phyloP scores from a whole-genome alignment of 1,284 basidiomycete genomes.

The Tremellales sp. region DNA sequence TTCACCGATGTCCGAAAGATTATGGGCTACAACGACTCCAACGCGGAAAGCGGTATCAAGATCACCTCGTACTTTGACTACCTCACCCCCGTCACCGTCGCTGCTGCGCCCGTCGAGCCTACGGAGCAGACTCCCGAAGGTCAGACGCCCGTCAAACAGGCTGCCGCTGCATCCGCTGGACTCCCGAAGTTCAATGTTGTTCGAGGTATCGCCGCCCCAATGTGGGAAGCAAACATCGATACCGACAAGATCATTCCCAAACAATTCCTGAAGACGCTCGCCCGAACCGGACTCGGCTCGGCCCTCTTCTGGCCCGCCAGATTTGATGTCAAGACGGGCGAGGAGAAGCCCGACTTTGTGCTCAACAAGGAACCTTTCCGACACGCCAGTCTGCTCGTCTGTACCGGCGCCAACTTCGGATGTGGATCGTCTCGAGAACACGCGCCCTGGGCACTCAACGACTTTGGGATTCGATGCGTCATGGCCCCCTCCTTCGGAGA shows the following conservation, averaged over 20 bases:
- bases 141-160: constrained; percentile 52
- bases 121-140: constrained; percentile 43
- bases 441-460: constrained; percentile 93
- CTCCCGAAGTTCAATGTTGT: constrained; percentile 74
- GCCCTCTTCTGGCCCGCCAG: constrained; percentile 83
- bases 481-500: constrained; percentile 94
- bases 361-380: constrained; percentile 82
- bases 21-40: constrained; percentile 54
- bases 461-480: constrained; percentile 89
- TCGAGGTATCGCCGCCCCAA: constrained; percentile 80
- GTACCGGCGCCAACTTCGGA: constrained; percentile 88
- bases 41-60: constrained; percentile 58
- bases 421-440: constrained; percentile 93
- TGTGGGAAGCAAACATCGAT: constrained; percentile 89
- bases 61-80: constrained; percentile 67
- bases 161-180: constrained; percentile 55
- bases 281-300: constrained; percentile 85
- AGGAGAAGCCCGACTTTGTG: constrained; percentile 76
- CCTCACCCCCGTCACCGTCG: constrained; percentile 66
- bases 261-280: constrained; percentile 91
- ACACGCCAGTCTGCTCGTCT: constrained; percentile 77
- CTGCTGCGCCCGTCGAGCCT: constrained; percentile 56
- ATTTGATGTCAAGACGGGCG: constrained; percentile 70
- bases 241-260: constrained; percentile 98
- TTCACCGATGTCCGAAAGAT: constrained; percentile 85